Conservation (phyloP, 805 yeast species). For the Candida tammaniensis region DNA sequence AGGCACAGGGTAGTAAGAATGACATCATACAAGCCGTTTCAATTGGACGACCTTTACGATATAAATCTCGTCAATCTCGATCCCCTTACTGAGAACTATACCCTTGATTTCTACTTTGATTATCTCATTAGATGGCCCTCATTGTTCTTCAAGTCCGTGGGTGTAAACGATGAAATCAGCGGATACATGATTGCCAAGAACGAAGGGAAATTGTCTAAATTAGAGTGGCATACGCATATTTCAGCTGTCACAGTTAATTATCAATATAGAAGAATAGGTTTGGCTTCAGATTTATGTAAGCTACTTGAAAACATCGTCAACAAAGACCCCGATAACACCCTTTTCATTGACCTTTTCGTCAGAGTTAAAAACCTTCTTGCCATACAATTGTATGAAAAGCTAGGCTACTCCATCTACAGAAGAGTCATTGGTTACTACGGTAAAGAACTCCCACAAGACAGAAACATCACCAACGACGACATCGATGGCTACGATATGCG, state of each 20-base stretch:
- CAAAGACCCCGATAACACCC: slow-evolving; percentile 70
- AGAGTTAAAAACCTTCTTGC: slow-evolving; percentile 83
- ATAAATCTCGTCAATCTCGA: slow-evolving; percentile 80
- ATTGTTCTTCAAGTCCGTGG: slow-evolving; percentile 73
- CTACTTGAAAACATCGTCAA: slow-evolving; percentile 70
- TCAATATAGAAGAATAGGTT: slow-evolving; percentile 77
- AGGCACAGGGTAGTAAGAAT: too few relatives aligned
- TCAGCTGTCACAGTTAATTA: slow-evolving; percentile 92
- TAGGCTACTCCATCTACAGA: slow-evolving; percentile 83
- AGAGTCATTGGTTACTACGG: slow-evolving; percentile 90
- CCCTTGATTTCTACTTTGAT: slow-evolving; percentile 76
- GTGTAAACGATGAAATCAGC: slow-evolving; percentile 43
- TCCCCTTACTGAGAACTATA: slow-evolving; percentile 88
- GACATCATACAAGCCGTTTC: slow-evolving; percentile 89
- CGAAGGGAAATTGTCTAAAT: slow-evolving; percentile 65
- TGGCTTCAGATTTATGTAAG: slow-evolving; percentile 77
- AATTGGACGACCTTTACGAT: slow-evolving; percentile 76
- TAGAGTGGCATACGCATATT: slow-evolving; percentile 94
- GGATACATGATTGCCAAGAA: slow-evolving; percentile 96
- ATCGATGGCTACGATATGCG: slow-evolving; percentile 91
- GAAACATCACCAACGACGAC: slow-evolving; percentile 54
- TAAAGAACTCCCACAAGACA: slow-evolving; percentile 42
- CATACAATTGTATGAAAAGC: slow-evolving; percentile 73
- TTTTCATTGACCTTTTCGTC: slow-evolving; percentile 89
- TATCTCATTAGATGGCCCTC: slow-evolving; percentile 87